Percentiles rank a stretch among this genome's conserved stretches.
Evolutionary conservation across 192 early-diverging fungal species (phyloP).

Genomic region (Radiomyces spectabilis): DNA sequence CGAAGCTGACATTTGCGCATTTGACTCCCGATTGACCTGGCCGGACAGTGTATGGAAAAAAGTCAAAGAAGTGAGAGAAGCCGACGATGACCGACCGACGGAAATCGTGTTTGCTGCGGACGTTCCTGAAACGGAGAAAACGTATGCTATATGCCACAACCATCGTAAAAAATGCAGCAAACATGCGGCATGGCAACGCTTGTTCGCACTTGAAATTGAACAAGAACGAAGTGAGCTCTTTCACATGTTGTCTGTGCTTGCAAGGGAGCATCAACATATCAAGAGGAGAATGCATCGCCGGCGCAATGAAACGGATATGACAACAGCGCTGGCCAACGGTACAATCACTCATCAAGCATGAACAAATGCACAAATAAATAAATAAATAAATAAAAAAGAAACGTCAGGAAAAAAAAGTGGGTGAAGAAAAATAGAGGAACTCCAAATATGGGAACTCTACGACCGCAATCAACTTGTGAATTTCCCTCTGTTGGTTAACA

Average conservation of each 20-base stretch:
- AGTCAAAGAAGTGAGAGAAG: slow-evolving; percentile 12
- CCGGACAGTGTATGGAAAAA: slow-evolving; percentile 17
- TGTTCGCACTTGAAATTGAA: slow-evolving; percentile 33
- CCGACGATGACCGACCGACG: slow-evolving; percentile 9
- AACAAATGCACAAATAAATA: no score
- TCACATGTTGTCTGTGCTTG: no score
- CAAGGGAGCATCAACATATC: no score
- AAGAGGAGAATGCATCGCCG: no score
- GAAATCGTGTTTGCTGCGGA: slow-evolving; percentile 4
- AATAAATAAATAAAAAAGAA: no score
- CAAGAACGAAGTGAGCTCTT: slow-evolving; percentile 34
- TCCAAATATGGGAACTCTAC: no score
- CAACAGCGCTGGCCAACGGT: no score
- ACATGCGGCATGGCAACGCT: slow-evolving; percentile 42
- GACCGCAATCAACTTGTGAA: background rate
- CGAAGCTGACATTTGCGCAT: slow-evolving; percentile 34
- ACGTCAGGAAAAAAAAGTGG: no score
- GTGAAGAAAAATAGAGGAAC: no score
- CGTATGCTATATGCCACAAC: slow-evolving; percentile 21
- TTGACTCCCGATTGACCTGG: slow-evolving; percentile 39
- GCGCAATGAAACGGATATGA: no score
- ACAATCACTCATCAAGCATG: no score
- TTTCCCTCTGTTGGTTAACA: background rate
- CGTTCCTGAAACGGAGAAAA: background rate
- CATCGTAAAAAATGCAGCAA: slow-evolving; percentile 31